A percentile compares a stretch with the other conserved stretches of the same genome.
Conservation (phyloP, 805 yeast species). For the Hanseniaspora meyeri region DNA sequence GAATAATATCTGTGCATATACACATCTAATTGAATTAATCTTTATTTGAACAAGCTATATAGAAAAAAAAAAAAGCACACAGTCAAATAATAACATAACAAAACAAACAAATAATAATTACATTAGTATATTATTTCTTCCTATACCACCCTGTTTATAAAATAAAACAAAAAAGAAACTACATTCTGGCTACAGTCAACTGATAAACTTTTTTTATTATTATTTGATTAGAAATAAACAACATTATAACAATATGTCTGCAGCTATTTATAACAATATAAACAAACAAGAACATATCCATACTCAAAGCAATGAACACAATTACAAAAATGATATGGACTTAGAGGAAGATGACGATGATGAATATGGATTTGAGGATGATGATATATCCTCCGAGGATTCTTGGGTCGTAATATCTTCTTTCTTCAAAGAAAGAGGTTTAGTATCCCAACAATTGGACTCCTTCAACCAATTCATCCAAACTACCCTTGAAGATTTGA, state of each 20-base stretch:
- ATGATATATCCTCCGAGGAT: conserved; percentile 87
- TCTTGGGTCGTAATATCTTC: conserved; percentile 98
- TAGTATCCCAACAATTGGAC: conserved; percentile 95
- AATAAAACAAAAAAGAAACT: too few relatives aligned
- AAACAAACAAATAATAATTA: not conserved
- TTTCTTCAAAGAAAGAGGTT: conserved; percentile 89
- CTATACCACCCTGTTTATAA: too few relatives aligned
- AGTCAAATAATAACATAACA: not conserved
- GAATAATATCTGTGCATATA: not conserved
- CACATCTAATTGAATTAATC: not conserved
- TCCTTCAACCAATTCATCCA: conserved; percentile 97
- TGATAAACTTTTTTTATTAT: too few relatives aligned
- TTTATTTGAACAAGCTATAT: not conserved
- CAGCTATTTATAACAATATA: conserved; percentile 8
- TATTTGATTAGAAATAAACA: not conserved
- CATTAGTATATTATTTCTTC: too few relatives aligned
- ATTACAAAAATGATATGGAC: not conserved
- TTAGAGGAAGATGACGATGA: conserved; percentile 35
- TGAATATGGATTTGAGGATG: conserved; percentile 56
- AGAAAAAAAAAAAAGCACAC: too few relatives aligned
- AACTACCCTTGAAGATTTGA: conserved; percentile 91
- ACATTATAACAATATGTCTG: not conserved
- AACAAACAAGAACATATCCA: not conserved
- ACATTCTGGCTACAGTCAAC: too few relatives aligned
- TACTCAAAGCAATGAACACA: conserved; percentile 2